Conservation (phyloP, 495 filamentous ascomycete species). For the Aspergillus incahuasiensis region DNA sequence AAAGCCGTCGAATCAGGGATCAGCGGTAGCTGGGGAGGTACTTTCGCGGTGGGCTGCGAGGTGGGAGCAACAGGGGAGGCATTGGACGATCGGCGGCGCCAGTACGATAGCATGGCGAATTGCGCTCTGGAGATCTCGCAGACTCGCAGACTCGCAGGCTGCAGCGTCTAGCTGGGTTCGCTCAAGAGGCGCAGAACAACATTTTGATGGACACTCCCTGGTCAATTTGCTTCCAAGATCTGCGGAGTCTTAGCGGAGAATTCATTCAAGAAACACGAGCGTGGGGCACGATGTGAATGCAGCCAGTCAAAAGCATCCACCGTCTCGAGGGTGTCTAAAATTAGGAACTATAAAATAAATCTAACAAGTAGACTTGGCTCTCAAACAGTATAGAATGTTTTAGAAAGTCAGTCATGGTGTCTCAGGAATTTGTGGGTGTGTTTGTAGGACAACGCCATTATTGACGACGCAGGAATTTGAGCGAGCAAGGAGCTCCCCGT, state of each 20-base stretch:
- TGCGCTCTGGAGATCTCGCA: slow-evolving; percentile 12
- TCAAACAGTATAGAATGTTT: not conserved
- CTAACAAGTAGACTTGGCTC: not conserved
- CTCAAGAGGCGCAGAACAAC: slow-evolving; percentile 12
- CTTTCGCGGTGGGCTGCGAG: slow-evolving; percentile 21
- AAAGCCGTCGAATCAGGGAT: slow-evolving; percentile 29
- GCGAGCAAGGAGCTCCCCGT: not conserved
- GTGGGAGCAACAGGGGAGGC: slow-evolving; percentile 31
- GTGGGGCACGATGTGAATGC: slow-evolving; percentile 9
- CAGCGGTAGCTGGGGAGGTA: slow-evolving; percentile 32
- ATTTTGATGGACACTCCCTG: slow-evolving; percentile 3
- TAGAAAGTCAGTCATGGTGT: not conserved
- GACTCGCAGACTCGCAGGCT: slow-evolving; percentile 11
- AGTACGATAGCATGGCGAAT: slow-evolving; percentile 43
- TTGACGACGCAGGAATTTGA: not conserved
- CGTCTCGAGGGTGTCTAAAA: not conserved
- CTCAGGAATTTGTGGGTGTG: not conserved
- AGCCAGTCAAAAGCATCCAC: not conserved
- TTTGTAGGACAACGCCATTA: no score
- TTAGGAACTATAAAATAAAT: slow-evolving; percentile 1
- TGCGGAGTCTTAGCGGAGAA: slow-evolving; percentile 13
- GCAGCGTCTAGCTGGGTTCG: slow-evolving; percentile 4
- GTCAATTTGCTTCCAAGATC: slow-evolving; percentile 4
- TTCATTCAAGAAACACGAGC: slow-evolving; percentile 6
- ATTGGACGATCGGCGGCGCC: slow-evolving; percentile 41